phyloP scores from a whole-genome alignment of 1,139 yeast genomes.

The Hanseniaspora uvarum region DNA sequence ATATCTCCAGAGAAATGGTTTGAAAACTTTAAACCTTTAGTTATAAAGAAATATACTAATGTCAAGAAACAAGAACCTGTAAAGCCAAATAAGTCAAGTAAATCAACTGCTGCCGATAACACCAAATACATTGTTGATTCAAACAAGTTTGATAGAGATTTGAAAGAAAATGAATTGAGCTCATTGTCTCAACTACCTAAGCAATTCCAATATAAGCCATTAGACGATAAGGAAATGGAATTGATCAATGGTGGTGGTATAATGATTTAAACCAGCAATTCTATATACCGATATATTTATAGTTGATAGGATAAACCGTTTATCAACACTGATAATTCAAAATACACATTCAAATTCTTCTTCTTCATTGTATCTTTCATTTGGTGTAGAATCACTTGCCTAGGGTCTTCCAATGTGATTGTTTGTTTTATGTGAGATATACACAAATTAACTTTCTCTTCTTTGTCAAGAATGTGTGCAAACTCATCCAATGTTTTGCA shows the following conservation, averaged over 20 bases:
- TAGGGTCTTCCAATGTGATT: constrained; percentile 40
- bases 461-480: background rate
- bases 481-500: constrained; percentile 41
- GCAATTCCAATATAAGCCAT: constrained; percentile 55
- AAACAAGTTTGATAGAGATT: constrained; percentile 22
- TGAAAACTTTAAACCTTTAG: constrained; percentile 23
- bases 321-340: constrained; percentile 26
- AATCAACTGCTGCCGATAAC: constrained; percentile 39
- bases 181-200: constrained; percentile 58
- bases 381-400: constrained; percentile 41
- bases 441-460: constrained; percentile 39
- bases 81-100: constrained; percentile 18
- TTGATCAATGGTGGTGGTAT: constrained; percentile 73
- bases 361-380: constrained; percentile 32
- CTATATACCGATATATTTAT: background rate
- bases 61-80: constrained; percentile 19
- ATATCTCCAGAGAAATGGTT: constrained; percentile 2
- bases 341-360: constrained; percentile 18
- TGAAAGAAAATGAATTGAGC: constrained; percentile 31
- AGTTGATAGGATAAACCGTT: constrained; percentile 25
- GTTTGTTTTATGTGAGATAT: constrained; percentile 68
- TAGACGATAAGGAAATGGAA: constrained; percentile 62
- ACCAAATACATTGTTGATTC: constrained; percentile 1
- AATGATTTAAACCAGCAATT: background rate
- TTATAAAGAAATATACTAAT: constrained; percentile 31